Conservation (phyloP, 2,329 filamentous ascomycete genomes). For the Colletotrichum noveboracense region DNA sequence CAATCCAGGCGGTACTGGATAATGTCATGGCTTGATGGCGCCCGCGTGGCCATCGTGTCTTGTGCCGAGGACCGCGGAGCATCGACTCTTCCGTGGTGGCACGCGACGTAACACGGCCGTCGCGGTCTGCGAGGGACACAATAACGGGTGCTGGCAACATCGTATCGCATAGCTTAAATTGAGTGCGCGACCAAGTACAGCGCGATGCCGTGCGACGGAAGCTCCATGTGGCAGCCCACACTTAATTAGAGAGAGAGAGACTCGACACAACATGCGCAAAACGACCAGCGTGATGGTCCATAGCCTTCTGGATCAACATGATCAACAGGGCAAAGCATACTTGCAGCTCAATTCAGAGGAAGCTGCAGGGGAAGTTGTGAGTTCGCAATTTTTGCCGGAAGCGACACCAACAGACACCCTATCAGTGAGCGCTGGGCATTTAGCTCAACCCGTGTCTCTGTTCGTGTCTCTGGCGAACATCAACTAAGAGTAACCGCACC, state of each 20-base stretch:
- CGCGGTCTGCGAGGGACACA: neutral
- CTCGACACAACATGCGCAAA: neutral
- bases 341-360: neutral
- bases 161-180: conserved; percentile 7
- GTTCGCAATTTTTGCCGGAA: neutral
- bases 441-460: neutral
- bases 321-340: neutral
- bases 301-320: neutral
- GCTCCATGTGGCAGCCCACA: neutral
- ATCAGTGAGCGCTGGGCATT: neutral
- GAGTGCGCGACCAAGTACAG: neutral
- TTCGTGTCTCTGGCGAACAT: neutral
- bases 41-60: neutral
- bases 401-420: neutral
- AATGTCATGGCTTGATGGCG: neutral
- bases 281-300: neutral
- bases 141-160: conserved; percentile 7
- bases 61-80: neutral
- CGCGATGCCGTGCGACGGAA: conserved; percentile 1
- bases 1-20: neutral
- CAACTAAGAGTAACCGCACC: neutral
- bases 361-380: neutral
- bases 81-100: neutral
- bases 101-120: neutral
- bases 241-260: neutral